Evolutionary conservation across 139 green algal species (phyloP), one percentile per base, ranked within the genome.

Genomic region (Eudorina sp.): DNA sequence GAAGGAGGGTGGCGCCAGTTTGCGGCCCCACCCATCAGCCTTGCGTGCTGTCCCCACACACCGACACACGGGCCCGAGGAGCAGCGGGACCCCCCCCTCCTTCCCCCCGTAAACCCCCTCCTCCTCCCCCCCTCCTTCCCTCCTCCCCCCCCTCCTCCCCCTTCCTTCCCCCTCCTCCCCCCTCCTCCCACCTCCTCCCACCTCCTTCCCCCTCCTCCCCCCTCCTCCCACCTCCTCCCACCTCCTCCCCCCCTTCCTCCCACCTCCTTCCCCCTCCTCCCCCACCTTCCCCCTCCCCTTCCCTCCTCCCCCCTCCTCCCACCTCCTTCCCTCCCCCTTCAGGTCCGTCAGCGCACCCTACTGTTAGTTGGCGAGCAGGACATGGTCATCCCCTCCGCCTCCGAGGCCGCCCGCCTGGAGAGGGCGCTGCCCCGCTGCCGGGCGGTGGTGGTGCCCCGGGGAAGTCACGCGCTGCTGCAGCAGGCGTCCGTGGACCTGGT

Each of bases 401-500:
- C 90, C 0, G 96, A 98, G 88, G 94, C 90, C 2, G 81, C 89
- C 5, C 84, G 94, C 38, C 90, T 97, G 60, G 46, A 89, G 60
- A 83, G 84, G 21, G 62, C 72, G 43, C 66, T 98, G 86, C 92
- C 94, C 0, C 84, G 95, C 14, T 92, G 84, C 53, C 77, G 82
- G 4, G 77, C 90, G 14, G 18, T 53, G 8, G 36, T 92, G 58
- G 55, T 96, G 75, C 34, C 41, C 27, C 90, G 92, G 16, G 68
- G 91, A 53, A 94, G 91, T 58, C 97, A 99, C 89, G 96, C 96
- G 0, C 79, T 98, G 90, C 92, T 99, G 81, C 93, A 97, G 92
- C 94, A 99, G 89, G 92, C 89, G 0, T 93, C 94, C n/a, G 83
- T 98, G 16, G 89, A 97, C 73, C 84, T 99, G 69, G 80, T 90